Evolutionary conservation across 2,329 filamentous ascomycete species (phyloP).

Genomic region (Neonectria sp.): DNA sequence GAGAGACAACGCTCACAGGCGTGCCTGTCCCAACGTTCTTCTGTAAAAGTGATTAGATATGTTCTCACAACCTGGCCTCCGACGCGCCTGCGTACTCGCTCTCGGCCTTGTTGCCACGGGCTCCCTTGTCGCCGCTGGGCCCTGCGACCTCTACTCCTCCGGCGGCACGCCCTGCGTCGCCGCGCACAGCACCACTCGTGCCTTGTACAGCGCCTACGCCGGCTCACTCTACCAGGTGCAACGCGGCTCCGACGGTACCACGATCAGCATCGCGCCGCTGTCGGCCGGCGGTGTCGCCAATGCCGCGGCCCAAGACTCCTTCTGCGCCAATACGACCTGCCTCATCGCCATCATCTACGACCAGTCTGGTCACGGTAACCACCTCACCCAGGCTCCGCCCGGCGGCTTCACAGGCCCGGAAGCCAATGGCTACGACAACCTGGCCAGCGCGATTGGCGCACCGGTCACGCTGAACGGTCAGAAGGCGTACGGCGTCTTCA

Average conservation of each 20-base stretch:
- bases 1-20: not conserved
- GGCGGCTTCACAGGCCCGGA: constrained; percentile 72
- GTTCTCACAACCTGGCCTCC: not conserved
- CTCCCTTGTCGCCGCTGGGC: constrained; percentile 53
- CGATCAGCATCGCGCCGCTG: constrained; percentile 54
- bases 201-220: constrained; percentile 68
- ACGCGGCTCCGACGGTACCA: constrained; percentile 63
- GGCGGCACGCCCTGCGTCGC: constrained; percentile 75
- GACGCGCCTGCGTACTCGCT: constrained; percentile 39
- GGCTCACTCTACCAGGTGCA: constrained; percentile 73
- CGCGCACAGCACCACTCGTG: constrained; percentile 76
- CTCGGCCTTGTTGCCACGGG: constrained; percentile 20
- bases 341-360: constrained; percentile 77
- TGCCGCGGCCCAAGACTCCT: constrained; percentile 71
- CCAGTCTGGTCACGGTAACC: constrained; percentile 73
- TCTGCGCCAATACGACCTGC: constrained; percentile 74
- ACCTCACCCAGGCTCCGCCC: constrained; percentile 72
- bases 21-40: not conserved
- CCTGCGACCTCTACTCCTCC: constrained; percentile 73
- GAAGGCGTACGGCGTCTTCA: constrained; percentile 75
- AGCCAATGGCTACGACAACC: constrained; percentile 70
- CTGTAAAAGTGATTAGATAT: not conserved
- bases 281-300: constrained; percentile 75
- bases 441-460: constrained; percentile 72
- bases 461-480: constrained; percentile 73